A percentile compares a stretch with the other conserved stretches of the same genome.
Evolutionary conservation across 2,329 filamentous ascomycete genomes (phyloP).

Genomic region (Aspergillus viridinutans): DNA sequence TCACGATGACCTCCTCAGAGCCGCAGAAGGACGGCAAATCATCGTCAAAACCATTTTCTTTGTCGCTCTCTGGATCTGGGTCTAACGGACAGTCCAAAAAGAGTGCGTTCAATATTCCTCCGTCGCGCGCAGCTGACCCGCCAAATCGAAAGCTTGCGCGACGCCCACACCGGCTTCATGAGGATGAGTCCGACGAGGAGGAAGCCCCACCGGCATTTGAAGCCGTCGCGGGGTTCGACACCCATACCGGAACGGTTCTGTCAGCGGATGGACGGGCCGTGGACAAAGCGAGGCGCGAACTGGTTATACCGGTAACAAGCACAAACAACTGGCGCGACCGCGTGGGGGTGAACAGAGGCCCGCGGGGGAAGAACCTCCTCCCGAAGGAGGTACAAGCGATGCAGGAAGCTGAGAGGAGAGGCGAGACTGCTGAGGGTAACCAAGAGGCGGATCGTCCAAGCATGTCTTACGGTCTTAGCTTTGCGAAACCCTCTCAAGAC

Average conservation of each 20-base stretch:
- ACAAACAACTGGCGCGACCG: constrained; percentile 69
- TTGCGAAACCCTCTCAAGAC: constrained; percentile 32
- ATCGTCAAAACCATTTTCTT: constrained; percentile 34
- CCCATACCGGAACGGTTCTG: constrained; percentile 37
- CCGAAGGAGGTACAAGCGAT: constrained; percentile 53
- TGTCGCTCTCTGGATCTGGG: constrained; percentile 31
- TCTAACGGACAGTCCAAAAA: constrained; percentile 30
- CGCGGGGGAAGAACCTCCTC: constrained; percentile 56
- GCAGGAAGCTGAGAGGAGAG: constrained; percentile 39
- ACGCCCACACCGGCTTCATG: constrained; percentile 28
- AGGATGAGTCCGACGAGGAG: constrained; percentile 55
- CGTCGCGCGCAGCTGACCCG: constrained; percentile 11
- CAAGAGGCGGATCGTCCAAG: constrained; percentile 50
- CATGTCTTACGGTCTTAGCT: constrained; percentile 53
- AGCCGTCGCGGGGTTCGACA: constrained; percentile 54
- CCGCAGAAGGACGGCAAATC: constrained; percentile 8
- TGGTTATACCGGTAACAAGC: constrained; percentile 75
- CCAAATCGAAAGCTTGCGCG: constrained; percentile 22
- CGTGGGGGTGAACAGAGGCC: constrained; percentile 48
- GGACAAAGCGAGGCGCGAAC: constrained; percentile 52
- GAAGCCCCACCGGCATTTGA: constrained; percentile 39
- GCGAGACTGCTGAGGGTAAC: constrained; percentile 26
- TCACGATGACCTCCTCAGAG: constrained; percentile 15
- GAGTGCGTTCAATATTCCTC: constrained; percentile 29
- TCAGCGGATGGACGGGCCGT: constrained; percentile 32